Base-by-base conservation (phyloP, 1,284 basidiomycete species). In the Grifola frondosa region DNA sequence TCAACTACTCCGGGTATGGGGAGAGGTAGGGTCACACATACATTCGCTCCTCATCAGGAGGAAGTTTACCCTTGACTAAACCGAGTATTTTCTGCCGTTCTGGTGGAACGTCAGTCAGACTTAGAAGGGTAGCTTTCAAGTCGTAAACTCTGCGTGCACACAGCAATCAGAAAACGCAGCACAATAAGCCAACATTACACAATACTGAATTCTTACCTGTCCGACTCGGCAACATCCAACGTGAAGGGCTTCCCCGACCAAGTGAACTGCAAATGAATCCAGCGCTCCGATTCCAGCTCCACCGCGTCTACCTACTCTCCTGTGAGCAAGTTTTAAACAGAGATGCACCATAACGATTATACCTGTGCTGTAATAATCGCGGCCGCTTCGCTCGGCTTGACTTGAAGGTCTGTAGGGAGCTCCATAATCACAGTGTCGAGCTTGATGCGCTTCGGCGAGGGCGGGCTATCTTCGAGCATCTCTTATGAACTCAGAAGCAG, bases 21-120 rank as follows among this genome's bases (percentile, higher is more conserved):
- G n/a, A 26, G 12, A 37, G 9, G 5, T 4, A 8, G 0, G 7
- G 15, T 6, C 33, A 15, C 22, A 60, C 77, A 56, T 62, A 87
- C 81, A 89, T 78, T 47, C 75, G 73, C 36, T 69, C 79, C 48
- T 87, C 79, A 55, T 93, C 88, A 3, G 78, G 70, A 5, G 89
- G 88, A 10, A 95, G 68, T 62, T 90, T 93, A 26, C 90, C 89
- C 56, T 90, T 91, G 26, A 88, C 82, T 21, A 96, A 67, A 1
- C 91, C 91, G 11, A 95, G 73, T 41, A 96, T 84, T 73, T 97
- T 96, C 69, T 96, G 91, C 13, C 91, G 75, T 52, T 89, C 88
- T 20, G 84, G 78, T 3, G 92, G 91, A 2, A 97, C 90, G 45
- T 75, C 77, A 2, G 92, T 96, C 44, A 92, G 62, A 24, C 70